These are phyloP conservation scores for Licmophora abbreviata DNA, from an alignment of 108 stramenopile genomes.

Conservation along the genomic window DNA sequence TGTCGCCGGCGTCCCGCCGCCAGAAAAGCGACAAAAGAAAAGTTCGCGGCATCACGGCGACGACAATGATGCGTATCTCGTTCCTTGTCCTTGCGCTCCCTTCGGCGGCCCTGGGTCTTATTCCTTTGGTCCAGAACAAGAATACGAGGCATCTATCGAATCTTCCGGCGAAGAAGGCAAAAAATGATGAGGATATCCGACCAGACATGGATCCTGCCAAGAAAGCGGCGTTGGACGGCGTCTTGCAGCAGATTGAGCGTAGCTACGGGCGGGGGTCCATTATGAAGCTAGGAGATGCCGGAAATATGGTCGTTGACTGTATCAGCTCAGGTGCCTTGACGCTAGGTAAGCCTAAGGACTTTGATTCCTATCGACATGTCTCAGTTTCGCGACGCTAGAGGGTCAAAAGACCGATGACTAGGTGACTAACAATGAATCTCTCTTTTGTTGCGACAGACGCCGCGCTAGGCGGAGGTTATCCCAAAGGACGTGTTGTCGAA, in stretches of 20 bases:
- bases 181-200: not conserved
- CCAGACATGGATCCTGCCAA: conserved; percentile 48
- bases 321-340: conserved; percentile 85
- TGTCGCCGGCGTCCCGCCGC: no score
- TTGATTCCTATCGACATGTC: conserved; percentile 1
- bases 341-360: no score
- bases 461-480: conserved; percentile 76
- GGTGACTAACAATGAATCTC: not conserved
- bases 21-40: no score
- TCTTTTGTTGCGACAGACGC: no score
- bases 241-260: conserved; percentile 84
- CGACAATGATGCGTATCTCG: no score
- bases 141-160: no score
- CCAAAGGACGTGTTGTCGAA: conserved; percentile 85
- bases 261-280: conserved; percentile 87
- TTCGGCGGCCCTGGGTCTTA: no score
- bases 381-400: not conserved
- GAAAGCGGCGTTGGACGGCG: conserved; percentile 81
- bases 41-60: no score
- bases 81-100: no score
- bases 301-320: conserved; percentile 65
- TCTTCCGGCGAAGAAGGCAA: conserved; percentile 1
- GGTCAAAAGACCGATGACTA: not conserved
- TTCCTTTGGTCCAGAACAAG: no score
- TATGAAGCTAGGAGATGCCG: conserved; percentile 77